These are phyloP conservation scores for grape (Vitis vinifera) DNA, from an alignment of 164 flowering plant species.

Conservation along the genomic window ASM3070453v1 NC_081812.1:19220501-19221000, in stretches of 20 bases:
- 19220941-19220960: conserved; percentile 47
- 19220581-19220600: conserved; percentile 14
- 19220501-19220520: conserved; percentile 18
- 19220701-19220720: conserved; percentile 22
- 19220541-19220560: conserved; percentile 25
- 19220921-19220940: conserved; percentile 52
- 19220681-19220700: conserved; percentile 41
- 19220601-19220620: conserved; percentile 19
- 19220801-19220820: conserved; percentile 15
- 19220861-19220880: conserved; percentile 48
- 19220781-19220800: conserved; percentile 11
- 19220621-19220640: conserved; percentile 23
- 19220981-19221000: conserved; percentile 48
- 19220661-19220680: conserved; percentile 45
- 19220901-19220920: conserved; percentile 54
- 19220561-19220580: conserved; percentile 18
- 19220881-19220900: conserved; percentile 56
- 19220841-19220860: conserved; percentile 24
- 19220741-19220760: conserved; percentile 9
- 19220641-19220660: conserved; percentile 39
- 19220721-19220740: conserved; percentile 28
- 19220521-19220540: conserved; percentile 36
- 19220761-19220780: conserved; percentile 3
- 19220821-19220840: conserved; percentile 26
- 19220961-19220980: conserved; percentile 61